Evolutionary conservation across 805 yeast species (phyloP).

Genomic region (Cyberlindnera subsufficiens): DNA sequence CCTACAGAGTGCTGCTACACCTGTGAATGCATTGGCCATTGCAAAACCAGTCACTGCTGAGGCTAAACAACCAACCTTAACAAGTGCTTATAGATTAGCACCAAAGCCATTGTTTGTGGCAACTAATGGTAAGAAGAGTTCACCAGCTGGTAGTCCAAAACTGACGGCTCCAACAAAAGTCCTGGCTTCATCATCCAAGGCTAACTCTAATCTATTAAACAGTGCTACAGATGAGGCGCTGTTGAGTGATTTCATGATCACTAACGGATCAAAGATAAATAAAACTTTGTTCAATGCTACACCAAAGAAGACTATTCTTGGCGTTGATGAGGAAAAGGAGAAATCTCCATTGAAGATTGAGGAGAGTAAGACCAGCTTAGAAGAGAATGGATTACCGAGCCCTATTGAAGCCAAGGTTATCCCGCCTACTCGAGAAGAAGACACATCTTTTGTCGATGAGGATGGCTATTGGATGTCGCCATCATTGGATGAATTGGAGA

Average conservation of each 20-base stretch:
- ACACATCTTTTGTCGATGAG: constrained; percentile 30
- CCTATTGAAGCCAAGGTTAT: background rate
- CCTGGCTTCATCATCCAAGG: background rate
- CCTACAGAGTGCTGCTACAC: constrained; percentile 30
- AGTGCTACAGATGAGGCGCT: constrained; percentile 60
- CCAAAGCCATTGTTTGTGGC: constrained; percentile 54
- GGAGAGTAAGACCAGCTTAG: background rate
- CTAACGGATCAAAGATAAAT: constrained; percentile 3
- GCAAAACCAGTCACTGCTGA: constrained; percentile 42
- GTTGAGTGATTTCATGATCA: constrained; percentile 30
- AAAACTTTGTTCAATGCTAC: constrained; percentile 7
- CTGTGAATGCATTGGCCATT: constrained; percentile 39
- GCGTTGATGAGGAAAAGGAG: background rate
- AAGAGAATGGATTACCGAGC: constrained; percentile 3
- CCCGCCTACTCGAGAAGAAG: constrained; percentile 5
- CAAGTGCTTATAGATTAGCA: constrained; percentile 55
- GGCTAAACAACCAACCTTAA: constrained; percentile 56
- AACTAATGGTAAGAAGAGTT: background rate
- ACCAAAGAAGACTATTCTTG: constrained; percentile 3
- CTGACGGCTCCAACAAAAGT: background rate
- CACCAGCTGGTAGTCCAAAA: background rate
- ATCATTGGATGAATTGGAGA: constrained; percentile 52
- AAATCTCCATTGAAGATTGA: background rate
- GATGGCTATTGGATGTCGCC: constrained; percentile 91
- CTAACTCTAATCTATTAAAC: constrained; percentile 29